Base-by-base conservation (phyloP, 371 early-diverging fungal species). In the Sporodiniella umbellata region DNA sequence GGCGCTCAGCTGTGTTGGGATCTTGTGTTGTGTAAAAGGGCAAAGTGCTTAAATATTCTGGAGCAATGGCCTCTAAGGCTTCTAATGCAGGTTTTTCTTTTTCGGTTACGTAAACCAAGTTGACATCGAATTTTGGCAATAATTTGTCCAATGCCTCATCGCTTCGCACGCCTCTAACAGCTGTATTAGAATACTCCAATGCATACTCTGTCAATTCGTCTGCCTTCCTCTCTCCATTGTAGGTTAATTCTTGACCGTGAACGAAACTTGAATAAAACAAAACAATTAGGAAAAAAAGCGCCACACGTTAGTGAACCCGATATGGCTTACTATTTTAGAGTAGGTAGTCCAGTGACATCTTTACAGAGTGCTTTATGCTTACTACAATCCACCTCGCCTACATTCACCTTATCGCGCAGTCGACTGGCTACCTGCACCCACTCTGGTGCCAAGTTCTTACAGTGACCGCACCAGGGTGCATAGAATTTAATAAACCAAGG, bases 391-490 rank as follows among this genome's bases (percentile, higher is more conserved):
- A 94, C 85, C 54, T 86, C 79, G 25, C 80, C 94, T 18, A 95
- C 68, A 54, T 88, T 88, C 42, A 89, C 75, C 4, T 40, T 56
- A n/a, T 79, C 81, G 53, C 79, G 68, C 49, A 88, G 47, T 11
- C 51, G 54, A 21, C 58, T 62, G 18, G 86, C 90, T 37, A 93
- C 58, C 18, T 80, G 63, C n/a, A 75, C 80, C 83, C 88, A 93
- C 17, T 71, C 65, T 7, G 93, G 93, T 4, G 85, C 86, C 53
- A 95, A 75, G 0, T 75, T 60, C 66, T 88, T 75, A 79, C 96
- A 95, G 68, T 93, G 93, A 6, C 83, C 79, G 63, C 94, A 93
- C 93, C 93, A 93, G 11, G 94, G 92, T 15, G 93, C 90, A 60
- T 80, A 88, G 62, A 86, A 89, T 62, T 88, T 85, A 47, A 93